These are phyloP conservation scores for Solanum aculeatissimum DNA, from an alignment of 305 asterid genomes.

Conservation along the genomic window DNA sequence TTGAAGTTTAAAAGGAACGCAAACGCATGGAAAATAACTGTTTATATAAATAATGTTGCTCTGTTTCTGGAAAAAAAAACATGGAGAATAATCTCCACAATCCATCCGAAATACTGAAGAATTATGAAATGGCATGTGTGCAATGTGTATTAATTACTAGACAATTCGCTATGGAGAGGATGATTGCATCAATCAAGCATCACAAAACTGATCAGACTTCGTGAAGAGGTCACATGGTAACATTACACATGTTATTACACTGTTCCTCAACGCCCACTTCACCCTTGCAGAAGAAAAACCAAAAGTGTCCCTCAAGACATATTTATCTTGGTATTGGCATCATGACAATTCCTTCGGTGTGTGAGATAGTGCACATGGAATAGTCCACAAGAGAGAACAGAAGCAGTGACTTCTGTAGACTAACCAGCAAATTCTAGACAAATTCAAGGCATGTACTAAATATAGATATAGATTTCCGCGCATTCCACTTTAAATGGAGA, in stretches of 20 bases:
- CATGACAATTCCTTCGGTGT: neutral
- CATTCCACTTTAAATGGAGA: neutral
- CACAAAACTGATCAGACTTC: neutral
- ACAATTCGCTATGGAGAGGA: neutral
- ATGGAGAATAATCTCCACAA: conserved; percentile 1
- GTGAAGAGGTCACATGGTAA: neutral
- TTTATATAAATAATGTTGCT: conserved; percentile 1
- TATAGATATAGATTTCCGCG: neutral
- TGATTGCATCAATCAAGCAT: neutral
- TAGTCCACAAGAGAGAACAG: neutral
- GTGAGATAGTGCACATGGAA: neutral
- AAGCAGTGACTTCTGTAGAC: neutral
- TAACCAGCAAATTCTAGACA: neutral
- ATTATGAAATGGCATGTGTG: neutral
- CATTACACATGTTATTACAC: neutral
- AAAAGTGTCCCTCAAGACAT: neutral
- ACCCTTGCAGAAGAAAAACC: neutral
- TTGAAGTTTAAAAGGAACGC: neutral
- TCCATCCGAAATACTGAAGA: neutral
- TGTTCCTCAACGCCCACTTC: neutral
- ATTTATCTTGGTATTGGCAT: neutral
- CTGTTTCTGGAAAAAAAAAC: neutral
- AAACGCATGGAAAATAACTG: conserved; percentile 7
- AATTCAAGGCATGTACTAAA: neutral
- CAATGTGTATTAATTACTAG: neutral